Conservation (phyloP, 805 yeast species). For the Aciculoconidium aculeatum region DNA sequence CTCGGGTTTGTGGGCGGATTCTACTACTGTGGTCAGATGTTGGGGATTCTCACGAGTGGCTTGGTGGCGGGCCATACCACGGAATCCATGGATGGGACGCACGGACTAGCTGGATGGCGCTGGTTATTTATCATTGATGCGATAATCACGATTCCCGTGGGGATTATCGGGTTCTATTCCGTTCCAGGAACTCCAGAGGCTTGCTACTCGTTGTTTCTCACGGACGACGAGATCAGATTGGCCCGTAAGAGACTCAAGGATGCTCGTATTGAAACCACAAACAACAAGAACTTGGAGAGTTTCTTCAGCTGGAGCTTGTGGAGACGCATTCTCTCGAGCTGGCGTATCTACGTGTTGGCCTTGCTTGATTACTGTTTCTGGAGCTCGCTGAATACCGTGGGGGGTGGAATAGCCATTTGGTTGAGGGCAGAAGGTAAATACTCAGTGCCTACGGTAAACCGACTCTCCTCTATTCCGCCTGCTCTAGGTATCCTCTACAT, state of each 20-base stretch:
- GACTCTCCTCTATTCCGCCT: constrained; percentile 50
- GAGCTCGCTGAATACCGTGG: constrained; percentile 1
- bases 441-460: constrained; percentile 40
- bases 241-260: constrained; percentile 33
- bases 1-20: constrained; percentile 14
- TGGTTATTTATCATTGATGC: constrained; percentile 23
- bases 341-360: constrained; percentile 27
- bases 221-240: constrained; percentile 51
- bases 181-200: constrained; percentile 22
- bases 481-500: constrained; percentile 52
- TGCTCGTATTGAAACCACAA: constrained; percentile 12
- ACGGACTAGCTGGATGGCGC: constrained; percentile 14
- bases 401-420: constrained; percentile 7
- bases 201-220: constrained; percentile 46
- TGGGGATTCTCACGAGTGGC: constrained; percentile 25
- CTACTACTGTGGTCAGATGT: constrained; percentile 25
- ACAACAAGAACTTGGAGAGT: constrained; percentile 8
- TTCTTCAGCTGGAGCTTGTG: constrained; percentile 20
- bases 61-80: constrained; percentile 16
- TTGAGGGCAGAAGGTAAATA: constrained; percentile 20
- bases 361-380: constrained; percentile 8
- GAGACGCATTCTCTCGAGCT: constrained; percentile 20
- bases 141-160: constrained; percentile 15
- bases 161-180: constrained; percentile 13
- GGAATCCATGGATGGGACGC: constrained; percentile 8